Base-by-base conservation (phyloP, 2,329 filamentous ascomycete species). In the Rasamsonia emersonii region DNA sequence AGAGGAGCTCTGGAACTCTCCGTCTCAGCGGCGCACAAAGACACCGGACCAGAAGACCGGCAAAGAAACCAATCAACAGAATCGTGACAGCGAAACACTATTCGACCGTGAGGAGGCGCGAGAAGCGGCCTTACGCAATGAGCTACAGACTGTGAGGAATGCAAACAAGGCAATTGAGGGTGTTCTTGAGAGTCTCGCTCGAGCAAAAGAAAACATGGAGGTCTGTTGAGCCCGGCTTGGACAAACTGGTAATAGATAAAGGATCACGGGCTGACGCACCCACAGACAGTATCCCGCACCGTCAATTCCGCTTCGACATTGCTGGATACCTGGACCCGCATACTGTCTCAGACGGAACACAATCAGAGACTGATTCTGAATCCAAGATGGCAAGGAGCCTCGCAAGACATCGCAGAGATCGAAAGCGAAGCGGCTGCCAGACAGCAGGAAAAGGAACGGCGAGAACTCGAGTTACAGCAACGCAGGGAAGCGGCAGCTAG, bases 331-430 rank as follows among this genome's bases (percentile, higher is more conserved):
- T 98, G 89, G 89, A 93, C 86, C 6, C 79, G 86, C 32, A 95
- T 98, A 44, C 74, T 98, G 9, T 91, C 86, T 5, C 91, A 98
- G 59, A 95, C 91, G 4, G 91, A 98, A 61, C 91, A 98, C 61
- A 96, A 93, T 54, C 88, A 96, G 58, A 79, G 91, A 15, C 68
- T 98, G 30, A 80, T 98, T 26, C 70, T 96, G 27, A 82, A 94
- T 51, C 83, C 86, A 2, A 70, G 77, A 37, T 98, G 89, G 86
- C 81, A 89, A 52, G 91, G 91, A 35, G 83, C 88, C 17, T 83
- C 77, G 4, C 78, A 88, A 50, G 91, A 98, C 60, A 61, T 94
- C 23, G 70, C 76, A n/a, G 86, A 93, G 39, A 74, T 86, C 35
- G 89, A 96, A 58, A 79, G 78, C 33, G 89, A 96, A 54, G 77